phyloP scores from a whole-genome alignment of 768 basidiomycete genomes.

The Rubroboletus satanas region DNA sequence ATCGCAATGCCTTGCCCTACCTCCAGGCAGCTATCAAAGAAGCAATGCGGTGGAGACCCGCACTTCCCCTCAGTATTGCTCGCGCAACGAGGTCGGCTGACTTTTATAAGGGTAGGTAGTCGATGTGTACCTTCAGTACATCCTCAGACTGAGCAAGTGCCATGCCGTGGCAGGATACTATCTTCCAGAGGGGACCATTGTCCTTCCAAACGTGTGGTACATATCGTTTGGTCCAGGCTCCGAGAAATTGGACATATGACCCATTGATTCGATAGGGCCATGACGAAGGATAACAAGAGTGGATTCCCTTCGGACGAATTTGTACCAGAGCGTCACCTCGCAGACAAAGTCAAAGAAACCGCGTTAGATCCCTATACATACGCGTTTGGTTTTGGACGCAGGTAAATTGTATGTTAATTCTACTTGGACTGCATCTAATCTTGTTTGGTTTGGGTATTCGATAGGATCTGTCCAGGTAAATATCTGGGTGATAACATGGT shows the following conservation, averaged over 20 bases:
- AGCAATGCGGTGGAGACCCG: conserved; percentile 5
- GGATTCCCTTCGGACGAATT: conserved; percentile 16
- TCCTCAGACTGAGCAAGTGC: neutral
- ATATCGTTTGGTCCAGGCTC: neutral
- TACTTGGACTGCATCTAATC: neutral
- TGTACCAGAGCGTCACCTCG: conserved; percentile 12
- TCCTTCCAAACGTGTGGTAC: conserved; percentile 16
- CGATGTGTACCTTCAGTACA: neutral
- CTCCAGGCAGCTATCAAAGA: conserved; percentile 43
- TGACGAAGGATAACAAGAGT: conserved; percentile 15
- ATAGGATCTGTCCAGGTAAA: conserved; percentile 13
- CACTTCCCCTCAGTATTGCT: conserved; percentile 14
- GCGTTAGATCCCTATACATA: conserved; percentile 11
- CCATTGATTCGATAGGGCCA: conserved; percentile 6
- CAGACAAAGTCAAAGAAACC: conserved; percentile 1
- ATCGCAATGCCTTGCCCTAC: conserved; percentile 45
- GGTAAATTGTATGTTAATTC: neutral
- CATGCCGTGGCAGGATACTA: conserved; percentile 2
- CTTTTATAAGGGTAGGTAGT: conserved; percentile 9
- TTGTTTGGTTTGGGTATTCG: neutral
- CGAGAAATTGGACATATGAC: neutral
- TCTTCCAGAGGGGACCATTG: conserved; percentile 9
- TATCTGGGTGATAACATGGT: conserved; percentile 9
- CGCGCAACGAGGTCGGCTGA: conserved; percentile 4
- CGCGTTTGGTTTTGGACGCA: conserved; percentile 15